Evolutionary conservation across 306 rosid genomes (phyloP).

Genomic region (Vigna unguiculata): DNA sequence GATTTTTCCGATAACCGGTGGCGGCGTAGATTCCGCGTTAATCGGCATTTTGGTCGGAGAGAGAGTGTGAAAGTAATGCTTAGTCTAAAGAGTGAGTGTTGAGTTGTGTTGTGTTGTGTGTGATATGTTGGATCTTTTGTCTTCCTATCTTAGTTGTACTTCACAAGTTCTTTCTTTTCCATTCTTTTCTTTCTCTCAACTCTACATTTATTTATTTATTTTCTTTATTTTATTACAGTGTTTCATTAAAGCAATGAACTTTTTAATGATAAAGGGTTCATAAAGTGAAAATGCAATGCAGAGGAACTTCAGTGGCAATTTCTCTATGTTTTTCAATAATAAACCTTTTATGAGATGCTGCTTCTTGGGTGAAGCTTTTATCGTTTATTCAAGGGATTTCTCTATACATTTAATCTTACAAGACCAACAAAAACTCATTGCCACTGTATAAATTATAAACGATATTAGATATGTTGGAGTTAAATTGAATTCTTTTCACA

Average conservation of each 20-base stretch:
- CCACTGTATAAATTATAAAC: too few species aligned
- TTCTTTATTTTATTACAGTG: background rate
- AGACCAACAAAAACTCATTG: too few species aligned
- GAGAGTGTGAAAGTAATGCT: slow-evolving; percentile 1
- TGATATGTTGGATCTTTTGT: slow-evolving; percentile 41
- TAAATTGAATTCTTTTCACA: too few species aligned
- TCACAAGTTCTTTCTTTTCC: slow-evolving; percentile 5
- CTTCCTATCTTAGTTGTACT: slow-evolving; percentile 38
- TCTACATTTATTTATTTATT: slow-evolving; percentile 14
- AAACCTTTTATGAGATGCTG: background rate
- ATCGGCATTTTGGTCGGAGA: slow-evolving; percentile 59
- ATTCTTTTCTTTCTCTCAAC: slow-evolving; percentile 38
- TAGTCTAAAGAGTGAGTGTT: background rate
- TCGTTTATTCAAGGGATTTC: background rate
- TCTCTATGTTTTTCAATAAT: background rate
- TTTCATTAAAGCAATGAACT: slow-evolving; percentile 22
- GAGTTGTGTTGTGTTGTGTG: background rate
- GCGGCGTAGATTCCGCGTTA: slow-evolving; percentile 81
- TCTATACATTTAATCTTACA: background rate
- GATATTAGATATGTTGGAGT: too few species aligned
- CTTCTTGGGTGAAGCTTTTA: background rate
- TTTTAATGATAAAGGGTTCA: slow-evolving; percentile 3
- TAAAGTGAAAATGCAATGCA: background rate
- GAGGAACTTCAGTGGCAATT: slow-evolving; percentile 1
- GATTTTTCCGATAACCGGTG: slow-evolving; percentile 90